A percentile compares a stretch with the other conserved stretches of the same genome.
phyloP scores from a whole-genome alignment of 2,329 filamentous ascomycete species.

The Fusarium secorum region DNA sequence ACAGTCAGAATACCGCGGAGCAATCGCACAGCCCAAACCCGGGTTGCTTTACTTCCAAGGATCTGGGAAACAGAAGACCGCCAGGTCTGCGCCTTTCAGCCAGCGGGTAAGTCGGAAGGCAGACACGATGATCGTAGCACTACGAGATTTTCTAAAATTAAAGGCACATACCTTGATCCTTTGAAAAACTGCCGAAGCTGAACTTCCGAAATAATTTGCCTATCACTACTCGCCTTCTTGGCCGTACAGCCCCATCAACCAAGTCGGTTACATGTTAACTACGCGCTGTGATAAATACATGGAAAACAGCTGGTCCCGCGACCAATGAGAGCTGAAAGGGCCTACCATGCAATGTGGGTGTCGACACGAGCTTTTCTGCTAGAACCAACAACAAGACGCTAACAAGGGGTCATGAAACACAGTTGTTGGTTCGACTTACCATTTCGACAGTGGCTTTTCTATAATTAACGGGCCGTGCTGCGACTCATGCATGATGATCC shows the following conservation, averaged over 20 bases:
- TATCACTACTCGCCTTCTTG: neutral
- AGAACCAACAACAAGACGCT: neutral
- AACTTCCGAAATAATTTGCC: rapidly evolving
- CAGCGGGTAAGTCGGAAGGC: neutral
- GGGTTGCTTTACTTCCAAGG: neutral
- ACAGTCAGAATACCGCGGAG: neutral
- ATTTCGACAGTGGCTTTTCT: neutral
- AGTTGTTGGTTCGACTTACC: neutral
- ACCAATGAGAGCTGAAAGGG: rapidly evolving
- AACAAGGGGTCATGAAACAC: neutral
- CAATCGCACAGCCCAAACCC: neutral
- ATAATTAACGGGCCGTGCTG: neutral
- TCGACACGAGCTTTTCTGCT: neutral
- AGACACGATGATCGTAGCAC: neutral
- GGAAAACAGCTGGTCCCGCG: rapidly evolving
- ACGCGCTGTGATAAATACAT: neutral
- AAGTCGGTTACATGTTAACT: too few species aligned
- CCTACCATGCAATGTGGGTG: neutral
- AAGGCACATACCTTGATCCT: neutral
- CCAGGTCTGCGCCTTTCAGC: rapidly evolving
- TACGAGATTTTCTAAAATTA: rapidly evolving
- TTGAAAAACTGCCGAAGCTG: neutral
- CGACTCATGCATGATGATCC: neutral
- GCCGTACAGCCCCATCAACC: neutral
- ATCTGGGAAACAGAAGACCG: neutral